Percentiles rank a stretch among this genome's conserved stretches.
Conservation (phyloP, 108 stramenopile genomes). For the Discostella pseudostelligera region DNA sequence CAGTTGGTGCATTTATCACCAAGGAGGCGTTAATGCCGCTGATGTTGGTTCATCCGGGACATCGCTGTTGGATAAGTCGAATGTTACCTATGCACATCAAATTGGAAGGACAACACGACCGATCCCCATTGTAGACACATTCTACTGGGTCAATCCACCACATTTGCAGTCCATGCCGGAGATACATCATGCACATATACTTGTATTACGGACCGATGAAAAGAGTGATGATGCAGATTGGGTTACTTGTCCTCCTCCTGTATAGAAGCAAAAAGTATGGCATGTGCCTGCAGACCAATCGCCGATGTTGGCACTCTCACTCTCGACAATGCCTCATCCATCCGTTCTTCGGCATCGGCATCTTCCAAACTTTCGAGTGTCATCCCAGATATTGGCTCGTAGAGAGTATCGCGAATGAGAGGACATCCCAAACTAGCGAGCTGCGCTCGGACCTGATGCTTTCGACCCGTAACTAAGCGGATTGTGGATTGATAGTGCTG, state of each 20-base stretch:
- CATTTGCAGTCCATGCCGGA: slow-evolving; percentile 49
- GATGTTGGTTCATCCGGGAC: background rate
- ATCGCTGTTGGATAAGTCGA: background rate
- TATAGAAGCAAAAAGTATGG: slow-evolving; percentile 74
- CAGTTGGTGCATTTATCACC: slow-evolving; percentile 23
- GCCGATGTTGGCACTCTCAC: slow-evolving; percentile 67
- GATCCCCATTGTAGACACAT: slow-evolving; percentile 7
- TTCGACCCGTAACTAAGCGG: slow-evolving; percentile 84
- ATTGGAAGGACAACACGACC: too few species aligned
- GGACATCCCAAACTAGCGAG: slow-evolving; percentile 81
- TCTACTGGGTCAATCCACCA: slow-evolving; percentile 50
- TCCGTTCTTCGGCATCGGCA: slow-evolving; percentile 51
- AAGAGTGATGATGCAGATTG: background rate
- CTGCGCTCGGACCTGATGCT: slow-evolving; percentile 88
- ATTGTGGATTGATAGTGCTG: slow-evolving; percentile 83
- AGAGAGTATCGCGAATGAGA: slow-evolving; percentile 83
- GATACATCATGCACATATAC: slow-evolving; percentile 46
- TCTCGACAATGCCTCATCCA: slow-evolving; percentile 66
- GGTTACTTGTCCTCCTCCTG: slow-evolving; percentile 1
- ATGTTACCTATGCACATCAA: background rate
- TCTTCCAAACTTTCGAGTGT: slow-evolving; percentile 68
- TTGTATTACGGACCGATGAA: slow-evolving; percentile 22
- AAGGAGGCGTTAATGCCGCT: background rate
- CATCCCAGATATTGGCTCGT: slow-evolving; percentile 73
- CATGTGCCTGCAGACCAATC: slow-evolving; percentile 87